Evolutionary conservation across 2,329 filamentous ascomycete genomes (phyloP).

Genomic region (Pestalotiopsis sp.): DNA sequence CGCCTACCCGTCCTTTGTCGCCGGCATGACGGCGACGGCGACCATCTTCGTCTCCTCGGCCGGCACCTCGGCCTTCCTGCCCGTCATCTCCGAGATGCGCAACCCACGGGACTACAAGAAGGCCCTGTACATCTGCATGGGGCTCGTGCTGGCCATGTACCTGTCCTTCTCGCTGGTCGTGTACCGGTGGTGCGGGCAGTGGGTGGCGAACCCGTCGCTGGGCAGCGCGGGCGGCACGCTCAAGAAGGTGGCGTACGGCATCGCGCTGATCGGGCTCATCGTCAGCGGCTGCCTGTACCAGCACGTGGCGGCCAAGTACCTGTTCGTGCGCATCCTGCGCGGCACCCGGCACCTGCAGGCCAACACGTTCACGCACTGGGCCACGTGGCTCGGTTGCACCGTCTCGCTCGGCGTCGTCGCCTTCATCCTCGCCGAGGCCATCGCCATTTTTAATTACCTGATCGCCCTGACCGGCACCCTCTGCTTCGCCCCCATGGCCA

Average conservation of each 20-base stretch:
- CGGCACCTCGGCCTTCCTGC: conserved; percentile 62
- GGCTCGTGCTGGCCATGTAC: conserved; percentile 42
- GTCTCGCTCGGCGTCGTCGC: conserved; percentile 18
- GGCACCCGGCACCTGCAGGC: conserved; percentile 31
- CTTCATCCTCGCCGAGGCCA: conserved; percentile 18
- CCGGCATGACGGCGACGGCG: conserved; percentile 56
- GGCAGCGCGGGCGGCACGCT: conserved; percentile 61
- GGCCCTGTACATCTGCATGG: conserved; percentile 52
- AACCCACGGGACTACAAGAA: conserved; percentile 60
- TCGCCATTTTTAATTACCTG: conserved; percentile 18
- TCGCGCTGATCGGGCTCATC: conserved; percentile 57
- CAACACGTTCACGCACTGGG: conserved; percentile 31
- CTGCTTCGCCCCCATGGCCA: conserved; percentile 19
- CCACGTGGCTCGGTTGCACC: conserved; percentile 30
- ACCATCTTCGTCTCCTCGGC: conserved; percentile 63
- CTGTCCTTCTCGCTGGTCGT: conserved; percentile 61
- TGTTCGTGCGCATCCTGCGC: conserved; percentile 35
- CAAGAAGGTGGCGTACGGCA: conserved; percentile 64
- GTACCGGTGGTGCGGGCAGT: conserved; percentile 63
- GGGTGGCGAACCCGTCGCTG: conserved; percentile 63
- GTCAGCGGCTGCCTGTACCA: conserved; percentile 38
- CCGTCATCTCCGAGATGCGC: conserved; percentile 66
- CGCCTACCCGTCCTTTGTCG: conserved; percentile 57
- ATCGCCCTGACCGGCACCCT: conserved; percentile 16
- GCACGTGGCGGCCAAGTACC: conserved; percentile 35